A percentile compares a stretch with the other conserved stretches of the same genome.
phyloP scores from a whole-genome alignment of 139 green algal genomes.

The Coccomyxa sp. region DNA sequence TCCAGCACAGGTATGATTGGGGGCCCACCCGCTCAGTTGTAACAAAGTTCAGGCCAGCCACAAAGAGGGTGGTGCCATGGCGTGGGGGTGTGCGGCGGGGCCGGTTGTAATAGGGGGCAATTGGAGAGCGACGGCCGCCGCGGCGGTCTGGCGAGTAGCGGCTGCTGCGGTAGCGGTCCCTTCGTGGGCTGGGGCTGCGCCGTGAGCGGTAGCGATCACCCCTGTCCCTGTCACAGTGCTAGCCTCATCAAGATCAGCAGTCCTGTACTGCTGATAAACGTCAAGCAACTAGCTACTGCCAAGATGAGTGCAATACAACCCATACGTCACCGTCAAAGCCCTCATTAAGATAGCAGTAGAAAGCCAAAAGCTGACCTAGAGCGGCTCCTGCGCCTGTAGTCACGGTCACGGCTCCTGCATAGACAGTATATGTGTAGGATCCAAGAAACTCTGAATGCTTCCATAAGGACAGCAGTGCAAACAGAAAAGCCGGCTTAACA shows the following conservation, averaged over 20 bases:
- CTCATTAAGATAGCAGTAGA: too few species aligned
- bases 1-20: not conserved
- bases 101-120: not conserved
- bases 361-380: too few species aligned
- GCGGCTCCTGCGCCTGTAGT: not conserved
- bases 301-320: too few species aligned
- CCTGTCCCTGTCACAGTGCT: too few species aligned
- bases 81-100: conserved; percentile 21
- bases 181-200: conserved; percentile 5
- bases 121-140: not conserved
- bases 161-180: not conserved
- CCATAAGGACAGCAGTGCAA: not conserved
- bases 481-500: too few species aligned
- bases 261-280: too few species aligned
- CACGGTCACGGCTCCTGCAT: not conserved
- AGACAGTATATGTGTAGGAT: too few species aligned
- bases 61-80: conserved; percentile 43
- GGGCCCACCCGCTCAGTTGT: conserved; percentile 32
- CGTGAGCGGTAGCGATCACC: not conserved
- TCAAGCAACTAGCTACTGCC: too few species aligned
- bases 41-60: conserved; percentile 56
- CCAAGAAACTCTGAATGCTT: not conserved
- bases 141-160: not conserved
- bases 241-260: too few species aligned
- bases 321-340: too few species aligned